phyloP scores from a whole-genome alignment of 257 asterid genomes.

The Salvia splendens region DNA sequence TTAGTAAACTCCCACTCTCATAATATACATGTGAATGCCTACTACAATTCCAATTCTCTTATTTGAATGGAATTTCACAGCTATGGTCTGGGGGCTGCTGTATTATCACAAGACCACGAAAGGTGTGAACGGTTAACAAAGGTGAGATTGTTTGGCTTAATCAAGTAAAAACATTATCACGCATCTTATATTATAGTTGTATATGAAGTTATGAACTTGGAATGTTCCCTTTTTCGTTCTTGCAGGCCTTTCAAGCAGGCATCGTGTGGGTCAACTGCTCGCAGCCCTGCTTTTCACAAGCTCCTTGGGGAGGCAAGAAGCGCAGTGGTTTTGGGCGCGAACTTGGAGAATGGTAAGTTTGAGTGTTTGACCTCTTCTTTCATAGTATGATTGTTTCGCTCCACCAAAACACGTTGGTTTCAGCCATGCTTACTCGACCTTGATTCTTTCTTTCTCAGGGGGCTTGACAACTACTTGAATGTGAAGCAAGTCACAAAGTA shows the following conservation, averaged over 20 bases:
- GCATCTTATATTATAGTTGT: neutral
- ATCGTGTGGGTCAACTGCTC: slow-evolving; percentile 94
- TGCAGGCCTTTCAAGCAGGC: slow-evolving; percentile 87
- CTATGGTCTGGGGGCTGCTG: slow-evolving; percentile 59
- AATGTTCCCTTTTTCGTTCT: neutral
- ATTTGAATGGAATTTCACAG: slow-evolving; percentile 16
- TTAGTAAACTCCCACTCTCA: slow-evolving; percentile 18
- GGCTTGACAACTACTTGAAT: slow-evolving; percentile 67
- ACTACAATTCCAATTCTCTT: neutral
- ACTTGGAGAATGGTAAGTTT: slow-evolving; percentile 82
- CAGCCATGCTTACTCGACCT: slow-evolving; percentile 1
- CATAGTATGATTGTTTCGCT: neutral
- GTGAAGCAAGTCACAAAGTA: slow-evolving; percentile 76
- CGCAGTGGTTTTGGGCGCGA: slow-evolving; percentile 99
- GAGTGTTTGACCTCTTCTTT: neutral
- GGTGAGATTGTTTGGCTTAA: slow-evolving; percentile 46
- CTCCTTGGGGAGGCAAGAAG: slow-evolving; percentile 98
- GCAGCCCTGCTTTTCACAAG: slow-evolving; percentile 90
- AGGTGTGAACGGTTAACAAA: slow-evolving; percentile 78
- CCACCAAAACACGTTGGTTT: neutral
- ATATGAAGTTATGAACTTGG: neutral
- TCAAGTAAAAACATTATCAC: neutral
- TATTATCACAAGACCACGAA: slow-evolving; percentile 71
- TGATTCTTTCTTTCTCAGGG: slow-evolving; percentile 49
- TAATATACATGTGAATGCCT: neutral